These are phyloP conservation scores for Paracoccidioides brasiliensis DNA, from an alignment of 2,329 filamentous ascomycete genomes.

Conservation along the genomic window DNA sequence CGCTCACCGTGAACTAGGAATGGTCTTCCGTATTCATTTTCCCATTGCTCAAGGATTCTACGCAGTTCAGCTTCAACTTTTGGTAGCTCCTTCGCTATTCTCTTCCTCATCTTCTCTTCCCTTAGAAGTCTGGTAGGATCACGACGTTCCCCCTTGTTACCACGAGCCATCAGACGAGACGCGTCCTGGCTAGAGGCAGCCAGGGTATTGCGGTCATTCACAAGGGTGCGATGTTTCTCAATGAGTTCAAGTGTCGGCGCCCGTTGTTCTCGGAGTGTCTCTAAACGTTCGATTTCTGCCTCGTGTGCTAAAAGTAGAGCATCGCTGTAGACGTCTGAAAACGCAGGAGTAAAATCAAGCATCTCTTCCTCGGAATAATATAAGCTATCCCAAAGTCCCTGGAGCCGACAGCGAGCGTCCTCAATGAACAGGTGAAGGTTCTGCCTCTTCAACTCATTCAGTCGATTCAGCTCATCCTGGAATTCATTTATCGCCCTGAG, in stretches of 20 bases:
- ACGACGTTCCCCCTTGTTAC: constrained; percentile 83
- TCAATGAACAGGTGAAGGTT: constrained; percentile 94
- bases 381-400: constrained; percentile 86
- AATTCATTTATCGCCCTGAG: constrained; percentile 90
- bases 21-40: constrained; percentile 84
- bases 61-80: constrained; percentile 77
- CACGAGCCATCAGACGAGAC: constrained; percentile 79
- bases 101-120: constrained; percentile 97
- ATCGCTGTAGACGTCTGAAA: constrained; percentile 94
- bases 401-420: constrained; percentile 76
- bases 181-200: constrained; percentile 88
- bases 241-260: constrained; percentile 70
- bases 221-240: constrained; percentile 67
- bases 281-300: constrained; percentile 70
- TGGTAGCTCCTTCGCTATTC: constrained; percentile 88
- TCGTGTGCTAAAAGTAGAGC: constrained; percentile 91
- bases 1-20: constrained; percentile 88
- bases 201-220: constrained; percentile 77
- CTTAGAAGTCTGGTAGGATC: constrained; percentile 87
- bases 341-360: constrained; percentile 93
- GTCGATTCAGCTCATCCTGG: constrained; percentile 71
- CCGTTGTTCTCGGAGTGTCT: constrained; percentile 73
- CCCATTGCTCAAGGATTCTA: constrained; percentile 72
- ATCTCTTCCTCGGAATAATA: constrained; percentile 98
- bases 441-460: constrained; percentile 88